Base-by-base conservation (phyloP, 2,329 filamentous ascomycete genomes). In the Trichoderma sp. region DNA sequence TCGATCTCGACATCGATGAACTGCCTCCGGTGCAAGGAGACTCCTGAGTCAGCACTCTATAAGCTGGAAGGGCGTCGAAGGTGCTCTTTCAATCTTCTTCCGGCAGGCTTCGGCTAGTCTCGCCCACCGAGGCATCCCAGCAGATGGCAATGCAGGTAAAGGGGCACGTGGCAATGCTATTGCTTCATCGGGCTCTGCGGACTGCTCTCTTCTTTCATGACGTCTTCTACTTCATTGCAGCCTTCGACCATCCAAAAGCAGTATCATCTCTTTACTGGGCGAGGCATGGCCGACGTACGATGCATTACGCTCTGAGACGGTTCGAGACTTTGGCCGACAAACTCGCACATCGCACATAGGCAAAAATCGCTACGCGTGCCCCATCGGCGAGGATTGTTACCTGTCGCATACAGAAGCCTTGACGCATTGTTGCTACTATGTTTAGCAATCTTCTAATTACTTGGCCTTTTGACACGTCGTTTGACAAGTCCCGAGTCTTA, bases 351-450 rank as follows among this genome's bases (percentile, higher is more conserved):
- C 47, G 17, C 39, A 24, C 45, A 51, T 50, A 12, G 43, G 24
- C 21, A 39, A 24, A 43, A 17, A 39, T 56, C 54, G 39, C 54
- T 45, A 41, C 24, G 54, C 51, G 19, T 45, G 43, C 17, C 15
- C 43, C 19, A 19, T 19, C 34, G 12, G 12, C 12, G 34, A 14
- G 12, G 1, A 5, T 39, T 14, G 34, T 39, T 39, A 39, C 34
- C 15, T 56, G 41, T 30, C 28, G 17, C 41, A 17, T 15, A 12
- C 21, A 51, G 45, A 17, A 43, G 30, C 3, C 47, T 14, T 7
- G 47, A 43, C 21, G 51, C 30, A 17, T 15, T 39, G 12, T 44
- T 59, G 43, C 56, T 60, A 43, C 51, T 60, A 60, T 60, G 41
- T 28, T 43, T 47, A 43, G 2, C 7, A 15, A 17, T 26, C 17